Percentiles rank a stretch among this genome's conserved stretches.
Evolutionary conservation across 23 red algal species (phyloP).

Genomic region (Gracilaria domingensis): DNA sequence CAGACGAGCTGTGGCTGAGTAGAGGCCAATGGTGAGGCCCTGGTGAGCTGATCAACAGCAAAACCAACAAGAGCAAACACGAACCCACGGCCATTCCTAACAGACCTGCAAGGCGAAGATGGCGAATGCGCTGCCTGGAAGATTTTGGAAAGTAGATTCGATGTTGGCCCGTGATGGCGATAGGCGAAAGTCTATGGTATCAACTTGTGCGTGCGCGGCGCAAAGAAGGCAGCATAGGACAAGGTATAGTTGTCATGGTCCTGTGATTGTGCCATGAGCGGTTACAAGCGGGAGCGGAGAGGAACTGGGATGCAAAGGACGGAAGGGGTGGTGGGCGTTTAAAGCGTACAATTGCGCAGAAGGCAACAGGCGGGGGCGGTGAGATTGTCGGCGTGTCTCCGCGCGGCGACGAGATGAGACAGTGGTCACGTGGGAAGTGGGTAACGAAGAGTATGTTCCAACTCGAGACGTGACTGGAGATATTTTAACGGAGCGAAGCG

Average conservation of each 20-base stretch:
- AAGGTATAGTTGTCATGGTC: constrained; percentile 25
- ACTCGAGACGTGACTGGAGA: not conserved
- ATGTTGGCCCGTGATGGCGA: constrained; percentile 70
- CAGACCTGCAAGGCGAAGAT: constrained; percentile 40
- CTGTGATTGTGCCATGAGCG: not conserved
- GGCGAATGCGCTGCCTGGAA: constrained; percentile 30
- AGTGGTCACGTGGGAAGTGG: not conserved
- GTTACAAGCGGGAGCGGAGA: not conserved
- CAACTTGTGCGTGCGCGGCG: constrained; percentile 79
- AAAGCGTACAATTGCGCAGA: not conserved
- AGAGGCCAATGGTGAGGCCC: constrained; percentile 35
- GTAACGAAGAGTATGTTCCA: not conserved
- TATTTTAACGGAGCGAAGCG: not conserved
- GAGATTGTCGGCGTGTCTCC: too few relatives aligned
- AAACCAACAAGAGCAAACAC: constrained; percentile 54
- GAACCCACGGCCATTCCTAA: constrained; percentile 43
- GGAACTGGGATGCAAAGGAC: too few relatives aligned
- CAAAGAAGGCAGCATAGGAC: constrained; percentile 77
- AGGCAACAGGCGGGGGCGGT: not conserved
- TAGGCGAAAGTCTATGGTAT: constrained; percentile 76
- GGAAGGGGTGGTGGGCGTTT: not conserved
- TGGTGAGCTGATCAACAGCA: constrained; percentile 53
- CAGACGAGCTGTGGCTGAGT: constrained; percentile 31
- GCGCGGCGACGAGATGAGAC: not conserved
- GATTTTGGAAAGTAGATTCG: constrained; percentile 43